Base-by-base conservation (phyloP, 164 flowering plant species). In the Vitis riparia region DNA sequence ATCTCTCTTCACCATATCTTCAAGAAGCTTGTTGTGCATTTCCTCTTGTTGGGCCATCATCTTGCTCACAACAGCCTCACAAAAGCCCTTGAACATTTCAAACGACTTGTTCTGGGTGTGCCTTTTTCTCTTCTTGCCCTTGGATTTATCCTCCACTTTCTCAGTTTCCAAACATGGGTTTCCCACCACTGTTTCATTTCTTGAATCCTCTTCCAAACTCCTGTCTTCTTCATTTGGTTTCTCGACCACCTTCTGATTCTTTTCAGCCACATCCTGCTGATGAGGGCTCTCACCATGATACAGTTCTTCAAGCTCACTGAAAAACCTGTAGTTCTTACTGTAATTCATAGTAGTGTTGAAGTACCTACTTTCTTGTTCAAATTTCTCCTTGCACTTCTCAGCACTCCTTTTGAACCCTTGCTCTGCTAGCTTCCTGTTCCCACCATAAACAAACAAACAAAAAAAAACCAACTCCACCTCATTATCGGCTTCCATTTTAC, bases 371-470 rank as follows among this genome's bases (percentile, higher is more conserved):
- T 88, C 90, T 74, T 88, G 92, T 78, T 88, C 97, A 77, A 78
- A 89, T 64, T 89, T 91, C 72, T 82, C 88, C 70, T 87, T 91
- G 84, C 97, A 91, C 63, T 84, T 82, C 68, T 83, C 87, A 2
- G 88, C 85, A 80, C 86, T 86, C 66, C 91, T 85, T 59, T 76
- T 85, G 81, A 71, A 91, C 3, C 93, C 93, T 62, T 80, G 32
- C 79, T 85, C 91, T 69, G 69, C 87, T 17, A 89, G 77, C 78
- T 82, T 89, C 77, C 93, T 89, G 81, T 69, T 63, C 66, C 61
- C 76, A 75, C 75, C 80, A 71, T 48, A 58, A 49, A 48, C n/a
- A 62, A 63, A 53, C 49, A 63, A 50, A 61, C 47, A 5, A 68
- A 58, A 53, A 37, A 68, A 29, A 72, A 55, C 56, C 57, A 55